Conservation (phyloP, 352 stramenopile species). For the Halophytophthora polymorphica region DNA sequence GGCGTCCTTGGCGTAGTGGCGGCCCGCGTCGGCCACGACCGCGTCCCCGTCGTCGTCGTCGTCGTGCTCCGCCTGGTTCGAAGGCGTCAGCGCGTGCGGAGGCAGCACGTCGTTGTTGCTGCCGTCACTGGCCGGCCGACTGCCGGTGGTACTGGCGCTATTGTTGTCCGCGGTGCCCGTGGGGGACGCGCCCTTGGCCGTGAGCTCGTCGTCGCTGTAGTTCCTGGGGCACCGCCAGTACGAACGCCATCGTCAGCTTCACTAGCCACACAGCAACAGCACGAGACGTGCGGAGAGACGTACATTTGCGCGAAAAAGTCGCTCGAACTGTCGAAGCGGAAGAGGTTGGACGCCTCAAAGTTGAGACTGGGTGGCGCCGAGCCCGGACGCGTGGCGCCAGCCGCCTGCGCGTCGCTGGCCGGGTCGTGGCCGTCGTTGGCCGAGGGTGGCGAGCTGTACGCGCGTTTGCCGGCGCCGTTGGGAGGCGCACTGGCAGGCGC, state of each 20-base stretch:
- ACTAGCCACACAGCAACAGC: not conserved
- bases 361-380: conserved; percentile 16
- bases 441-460: conserved; percentile 9
- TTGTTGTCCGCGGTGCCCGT: conserved; percentile 16
- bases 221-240: conserved; percentile 13
- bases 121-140: not conserved
- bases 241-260: not conserved
- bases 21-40: not conserved
- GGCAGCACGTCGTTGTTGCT: conserved; percentile 33
- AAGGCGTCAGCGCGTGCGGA: conserved; percentile 28
- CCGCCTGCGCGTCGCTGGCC: conserved; percentile 6
- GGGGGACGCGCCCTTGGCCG: conserved; percentile 4
- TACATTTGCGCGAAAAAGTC: conserved; percentile 50
- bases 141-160: not conserved
- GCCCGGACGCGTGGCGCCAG: not conserved
- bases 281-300: not conserved
- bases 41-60: not conserved
- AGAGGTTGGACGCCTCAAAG: conserved; percentile 49
- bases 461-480: conserved; percentile 4
- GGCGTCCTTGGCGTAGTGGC: conserved; percentile 3
- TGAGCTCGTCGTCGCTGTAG: conserved; percentile 33
- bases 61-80: conserved; percentile 44
- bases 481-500: conserved; percentile 10
- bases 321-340: conserved; percentile 38
- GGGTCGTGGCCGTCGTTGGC: conserved; percentile 9